Conservation (phyloP, 1,139 yeast genomes). For the Candida sojae region DNA sequence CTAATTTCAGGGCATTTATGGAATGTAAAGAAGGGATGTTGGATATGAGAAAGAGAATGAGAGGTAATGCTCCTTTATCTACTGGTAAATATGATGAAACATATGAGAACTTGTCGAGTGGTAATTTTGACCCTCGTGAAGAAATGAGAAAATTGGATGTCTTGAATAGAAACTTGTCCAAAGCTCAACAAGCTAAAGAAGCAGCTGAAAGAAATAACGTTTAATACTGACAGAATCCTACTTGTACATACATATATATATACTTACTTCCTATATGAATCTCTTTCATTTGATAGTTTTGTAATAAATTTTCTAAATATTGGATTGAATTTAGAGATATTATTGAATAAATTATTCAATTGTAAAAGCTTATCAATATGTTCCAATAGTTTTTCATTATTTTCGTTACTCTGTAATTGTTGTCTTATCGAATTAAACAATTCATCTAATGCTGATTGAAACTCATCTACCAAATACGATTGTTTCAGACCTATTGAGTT, state of each 20-base stretch:
- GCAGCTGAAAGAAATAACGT: slow-evolving; percentile 15
- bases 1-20: slow-evolving; percentile 81
- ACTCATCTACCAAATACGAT: slow-evolving; percentile 22
- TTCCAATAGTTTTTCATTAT: slow-evolving; percentile 27
- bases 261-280: slow-evolving; percentile 4
- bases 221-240: no score
- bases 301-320: slow-evolving; percentile 40
- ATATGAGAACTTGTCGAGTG: slow-evolving; percentile 73
- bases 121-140: slow-evolving; percentile 77
- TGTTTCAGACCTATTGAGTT: slow-evolving; percentile 16
- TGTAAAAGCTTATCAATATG: slow-evolving; percentile 46
- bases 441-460: slow-evolving; percentile 40
- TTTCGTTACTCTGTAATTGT: slow-evolving; percentile 10
- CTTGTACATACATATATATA: neutral
- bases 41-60: slow-evolving; percentile 88
- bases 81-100: slow-evolving; percentile 92
- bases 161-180: slow-evolving; percentile 49
- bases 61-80: slow-evolving; percentile 92
- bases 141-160: slow-evolving; percentile 71
- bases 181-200: slow-evolving; percentile 27
- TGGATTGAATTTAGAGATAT: slow-evolving; percentile 48
- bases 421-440: slow-evolving; percentile 35
- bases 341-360: slow-evolving; percentile 53
- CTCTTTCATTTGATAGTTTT: slow-evolving; percentile 11
- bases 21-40: slow-evolving; percentile 85